Percentiles rank a stretch among this genome's conserved stretches.
phyloP scores from a whole-genome alignment of 208 protist species.

The Phytomonas sp. region DNA sequence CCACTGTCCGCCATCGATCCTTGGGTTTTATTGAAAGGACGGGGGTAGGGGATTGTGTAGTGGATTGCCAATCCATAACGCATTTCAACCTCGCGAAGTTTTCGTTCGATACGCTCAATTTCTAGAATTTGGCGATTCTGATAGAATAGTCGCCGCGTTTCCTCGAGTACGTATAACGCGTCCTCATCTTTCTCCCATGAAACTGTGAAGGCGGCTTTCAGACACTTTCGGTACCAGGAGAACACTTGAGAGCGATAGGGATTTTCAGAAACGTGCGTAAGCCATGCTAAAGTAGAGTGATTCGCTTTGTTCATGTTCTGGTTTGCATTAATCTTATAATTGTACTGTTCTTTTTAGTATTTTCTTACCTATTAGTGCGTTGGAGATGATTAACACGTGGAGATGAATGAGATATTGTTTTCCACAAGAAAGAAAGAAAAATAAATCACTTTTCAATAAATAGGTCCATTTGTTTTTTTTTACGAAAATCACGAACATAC shows the following conservation, averaged over 20 bases:
- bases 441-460: too few relatives aligned
- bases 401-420: too few relatives aligned
- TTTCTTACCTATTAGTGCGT: too few relatives aligned
- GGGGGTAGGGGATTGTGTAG: conserved; percentile 82
- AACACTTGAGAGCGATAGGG: conserved; percentile 60
- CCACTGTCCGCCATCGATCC: conserved; percentile 73
- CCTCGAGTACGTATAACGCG: conserved; percentile 79
- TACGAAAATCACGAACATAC: too few relatives aligned
- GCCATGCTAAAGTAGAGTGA: too few relatives aligned
- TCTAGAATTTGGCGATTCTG: conserved; percentile 56
- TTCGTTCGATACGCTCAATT: conserved; percentile 48
- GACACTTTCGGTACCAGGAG: conserved; percentile 76
- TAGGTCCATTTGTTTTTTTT: too few relatives aligned
- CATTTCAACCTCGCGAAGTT: conserved; percentile 86
- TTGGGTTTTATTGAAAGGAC: conserved; percentile 70
- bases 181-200: conserved; percentile 78
- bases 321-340: too few relatives aligned
- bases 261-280: conserved; percentile 18
- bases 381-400: too few relatives aligned
- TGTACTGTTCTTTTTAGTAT: too few relatives aligned
- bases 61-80: conserved; percentile 80
- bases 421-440: too few relatives aligned
- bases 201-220: conserved; percentile 72
- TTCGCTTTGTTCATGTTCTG: too few relatives aligned
- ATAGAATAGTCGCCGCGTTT: conserved; percentile 69